Base-by-base conservation (phyloP, 306 rosid species). In the Cyamopsis tetragonoloba region DNA sequence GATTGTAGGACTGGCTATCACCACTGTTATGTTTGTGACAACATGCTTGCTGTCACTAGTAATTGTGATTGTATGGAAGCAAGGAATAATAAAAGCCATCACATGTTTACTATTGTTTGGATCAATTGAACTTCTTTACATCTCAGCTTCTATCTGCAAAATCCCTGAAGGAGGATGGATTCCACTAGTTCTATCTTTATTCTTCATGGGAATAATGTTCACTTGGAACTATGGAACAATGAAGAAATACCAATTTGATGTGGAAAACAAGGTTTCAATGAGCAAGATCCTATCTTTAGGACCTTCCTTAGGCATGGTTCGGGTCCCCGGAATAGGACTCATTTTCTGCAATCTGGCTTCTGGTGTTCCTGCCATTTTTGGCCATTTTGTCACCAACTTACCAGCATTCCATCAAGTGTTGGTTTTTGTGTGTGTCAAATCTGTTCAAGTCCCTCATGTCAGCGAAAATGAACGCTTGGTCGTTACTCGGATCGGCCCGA, bases 31-130 rank as follows among this genome's bases (percentile, higher is more conserved):
- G 81, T 71, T 77, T 35, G 81, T 77, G 62, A 77, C 81, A 63
- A 77, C 81, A 47, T 77, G 89, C 69, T 77, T 91, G 79, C 88
- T 88, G 96, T 62, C 84, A 32, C 75, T 91, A 15, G 88, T 86
- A 42, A 86, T 86, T 42, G 42, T 83, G 20, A 74, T 86, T 9
- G 87, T 88, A 20, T 86, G 96, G 97, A 86, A 86, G 76, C 65
- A 76, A 66, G 84, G 75, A 20, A 60, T 81, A 22, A 10, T 71
- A 8, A 68, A 30, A 55, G 86, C 88, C 64, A 23, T 88, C 27
- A 42, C 51, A 20, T 77, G 68, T 65, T 63, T 71, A 34, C 32
- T 71, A 1, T 47, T 77, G 38, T 77, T 77, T 56, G 81, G 81
- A 38, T 63, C 81, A 1, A 57, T 70, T 46, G 81, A 77, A 37